Base-by-base conservation (phyloP, 768 basidiomycete species). In the Russula olivacea region DNA sequence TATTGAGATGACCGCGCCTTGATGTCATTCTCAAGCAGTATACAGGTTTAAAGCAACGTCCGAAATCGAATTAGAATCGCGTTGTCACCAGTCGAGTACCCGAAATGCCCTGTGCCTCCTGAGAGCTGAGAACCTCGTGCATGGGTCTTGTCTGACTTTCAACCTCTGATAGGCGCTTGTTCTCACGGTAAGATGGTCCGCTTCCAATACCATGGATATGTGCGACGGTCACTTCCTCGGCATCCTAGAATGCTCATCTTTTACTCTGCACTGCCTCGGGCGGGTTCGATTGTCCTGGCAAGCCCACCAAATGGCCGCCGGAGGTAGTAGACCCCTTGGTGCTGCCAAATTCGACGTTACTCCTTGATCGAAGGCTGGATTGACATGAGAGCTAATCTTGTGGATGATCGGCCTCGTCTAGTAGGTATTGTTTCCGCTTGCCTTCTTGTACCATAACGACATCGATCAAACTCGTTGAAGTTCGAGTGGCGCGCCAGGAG, bases 261-360 rank as follows among this genome's bases (percentile, higher is more conserved):
- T 89, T 87, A 51, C 82, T 79, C 67, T 88, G 87, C 1, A 93
- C 85, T 0, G 91, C 79, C 71, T 93, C 92, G 0, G 91, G 92
- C 1, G 89, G 91, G 36, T 36, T 12, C 36, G 36, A 14, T 3
- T 36, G 36, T 36, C 14, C 58, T 80, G 75, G 57, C 77, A 74
- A 3, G 92, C 91, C 60, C 84, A 72, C 4, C 76, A 74, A 32
- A 93, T 72, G 2, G 14, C 38, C 15, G 38, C 38, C 38, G 14
- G 38, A 17, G 17, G 68, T 2, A 91, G 81, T 48, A 83, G 69
- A 0, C 76, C 68, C 41, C 76, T 47, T 40, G 14, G 19, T 23
- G 25, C 25, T 25, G 23, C 48, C 48, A 49, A 23, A 14, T 49
- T 71, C 11, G 84, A 80, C 1, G 89, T 89, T 11, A 93, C 61